Percentiles rank a stretch among this genome's conserved stretches.
Conservation (phyloP, 176 grass and related monocot genomes). For the Stipa capillata region DNA sequence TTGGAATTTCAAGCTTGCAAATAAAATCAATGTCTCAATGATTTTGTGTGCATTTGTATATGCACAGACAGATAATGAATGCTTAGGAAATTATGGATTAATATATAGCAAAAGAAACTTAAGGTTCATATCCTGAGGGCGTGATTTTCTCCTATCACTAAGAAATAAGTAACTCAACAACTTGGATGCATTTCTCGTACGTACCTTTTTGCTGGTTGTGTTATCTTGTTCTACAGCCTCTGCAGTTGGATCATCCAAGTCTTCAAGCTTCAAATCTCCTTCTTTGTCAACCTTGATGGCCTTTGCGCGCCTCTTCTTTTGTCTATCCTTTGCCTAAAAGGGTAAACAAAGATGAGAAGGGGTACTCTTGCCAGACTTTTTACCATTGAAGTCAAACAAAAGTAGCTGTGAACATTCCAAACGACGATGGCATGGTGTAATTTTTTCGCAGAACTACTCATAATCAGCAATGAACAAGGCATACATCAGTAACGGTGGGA, state of each 20-base stretch:
- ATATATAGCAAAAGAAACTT: conserved; percentile 7
- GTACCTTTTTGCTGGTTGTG: conserved; percentile 75
- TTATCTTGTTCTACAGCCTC: conserved; percentile 51
- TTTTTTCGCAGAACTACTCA: background rate
- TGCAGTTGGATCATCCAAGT: conserved; percentile 51
- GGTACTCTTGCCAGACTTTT: background rate
- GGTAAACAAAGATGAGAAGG: conserved; percentile 1
- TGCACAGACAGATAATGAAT: background rate
- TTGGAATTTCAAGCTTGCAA: conserved; percentile 12
- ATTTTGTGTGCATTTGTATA: background rate
- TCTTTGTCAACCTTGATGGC: conserved; percentile 83
- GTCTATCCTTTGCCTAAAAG: conserved; percentile 77
- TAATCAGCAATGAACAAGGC: background rate
- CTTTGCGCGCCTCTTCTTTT: conserved; percentile 79
- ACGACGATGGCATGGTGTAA: background rate
- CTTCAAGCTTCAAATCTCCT: conserved; percentile 82
- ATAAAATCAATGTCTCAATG: background rate
- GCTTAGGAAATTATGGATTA: background rate
- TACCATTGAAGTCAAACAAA: conserved; percentile 3
- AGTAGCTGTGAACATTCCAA: background rate
- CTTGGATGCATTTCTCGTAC: background rate
- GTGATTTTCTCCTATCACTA: background rate
- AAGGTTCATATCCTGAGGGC: background rate
- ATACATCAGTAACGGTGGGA: background rate
- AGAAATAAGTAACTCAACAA: background rate